Base-by-base conservation (phyloP, 192 early-diverging fungal genomes). In the Spinellus fusiger region DNA sequence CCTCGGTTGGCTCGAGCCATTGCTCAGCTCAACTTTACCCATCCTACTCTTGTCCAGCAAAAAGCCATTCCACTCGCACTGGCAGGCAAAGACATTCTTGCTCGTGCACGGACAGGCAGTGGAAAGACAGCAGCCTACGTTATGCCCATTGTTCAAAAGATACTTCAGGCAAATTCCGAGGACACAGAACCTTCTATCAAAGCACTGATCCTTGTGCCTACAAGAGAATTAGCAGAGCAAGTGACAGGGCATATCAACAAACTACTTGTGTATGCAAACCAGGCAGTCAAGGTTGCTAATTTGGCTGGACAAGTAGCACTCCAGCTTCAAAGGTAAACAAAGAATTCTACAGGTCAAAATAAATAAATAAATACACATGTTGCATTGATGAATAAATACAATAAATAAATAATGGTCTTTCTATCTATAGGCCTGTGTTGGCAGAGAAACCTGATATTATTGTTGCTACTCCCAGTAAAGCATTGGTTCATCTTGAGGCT, bases 121-220 rank as follows among this genome's bases (percentile, higher is more conserved):
- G 96, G 96, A 62, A 99, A 99, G 75, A 98, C 96, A 5, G 91
- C 93, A 16, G 96, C 96, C 3, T 99, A 95, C 74, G 84, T 87
- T 52, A 67, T 97, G 23, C 95, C 96, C 0, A 73, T 97, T 16
- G 70, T 97, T 25, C 93, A 97, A 78, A 93, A 93, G 70, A 92
- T 98, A 20, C 74, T 98, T 33, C 54, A 72, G 6, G 66, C 71
- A 31, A 94, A 94, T 33, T 44, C 49, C 6, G n/a, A 49, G 27
- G 57, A 53, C n/a, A 40, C 23, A 13, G 56, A 61, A 23, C 57
- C 65, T 28, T 66, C 75, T 9, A 80, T 72, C 16, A 69, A 77
- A 54, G 76, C 76, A 52, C 64, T 99, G 59, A 84, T 99, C 32
- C 75, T 99, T 31, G 95, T 99, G 4, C 96, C 96, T 10, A 96